Conservation (phyloP, 352 stramenopile genomes). For the Pythium rishiriense region DNA sequence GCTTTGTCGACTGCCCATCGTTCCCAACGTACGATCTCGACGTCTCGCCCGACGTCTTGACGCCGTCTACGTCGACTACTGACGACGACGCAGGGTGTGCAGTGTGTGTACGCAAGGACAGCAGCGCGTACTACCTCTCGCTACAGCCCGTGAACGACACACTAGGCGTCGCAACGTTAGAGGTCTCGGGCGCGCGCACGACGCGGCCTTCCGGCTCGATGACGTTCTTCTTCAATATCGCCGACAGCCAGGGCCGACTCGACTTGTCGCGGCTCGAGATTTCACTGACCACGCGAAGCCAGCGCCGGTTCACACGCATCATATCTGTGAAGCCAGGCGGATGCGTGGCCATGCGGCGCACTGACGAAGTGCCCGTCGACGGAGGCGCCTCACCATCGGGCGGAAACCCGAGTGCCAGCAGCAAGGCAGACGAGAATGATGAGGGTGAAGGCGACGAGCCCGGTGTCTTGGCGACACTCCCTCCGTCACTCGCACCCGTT, state of each 20-base stretch:
- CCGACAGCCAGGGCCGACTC: slow-evolving; percentile 2
- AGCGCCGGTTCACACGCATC: slow-evolving; percentile 18
- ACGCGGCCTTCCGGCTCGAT: not conserved
- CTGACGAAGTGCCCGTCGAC: not conserved
- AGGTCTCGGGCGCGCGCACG: slow-evolving; percentile 18
- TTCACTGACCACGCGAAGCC: slow-evolving; percentile 22
- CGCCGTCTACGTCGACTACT: not conserved
- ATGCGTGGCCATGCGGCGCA: slow-evolving; percentile 13
- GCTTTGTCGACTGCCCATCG: slow-evolving; percentile 32
- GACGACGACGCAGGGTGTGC: not conserved
- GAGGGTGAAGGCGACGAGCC: not conserved
- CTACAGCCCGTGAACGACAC: slow-evolving; percentile 37
- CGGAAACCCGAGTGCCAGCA: not conserved
- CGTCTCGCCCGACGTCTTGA: not conserved
- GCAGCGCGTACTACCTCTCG: slow-evolving; percentile 29
- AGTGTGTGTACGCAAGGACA: slow-evolving; percentile 30
- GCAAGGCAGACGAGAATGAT: not conserved
- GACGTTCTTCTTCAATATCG: slow-evolving; percentile 14
- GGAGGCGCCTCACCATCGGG: not conserved
- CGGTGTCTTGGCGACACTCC: not conserved
- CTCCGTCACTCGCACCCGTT: no score
- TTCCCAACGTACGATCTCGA: slow-evolving; percentile 2
- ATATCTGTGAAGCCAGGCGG: slow-evolving; percentile 22
- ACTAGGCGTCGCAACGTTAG: slow-evolving; percentile 24
- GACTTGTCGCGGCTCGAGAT: slow-evolving; percentile 21